phyloP scores from a whole-genome alignment of 2,329 filamentous ascomycete species.

The Trichoderma citrinoviride region DNA sequence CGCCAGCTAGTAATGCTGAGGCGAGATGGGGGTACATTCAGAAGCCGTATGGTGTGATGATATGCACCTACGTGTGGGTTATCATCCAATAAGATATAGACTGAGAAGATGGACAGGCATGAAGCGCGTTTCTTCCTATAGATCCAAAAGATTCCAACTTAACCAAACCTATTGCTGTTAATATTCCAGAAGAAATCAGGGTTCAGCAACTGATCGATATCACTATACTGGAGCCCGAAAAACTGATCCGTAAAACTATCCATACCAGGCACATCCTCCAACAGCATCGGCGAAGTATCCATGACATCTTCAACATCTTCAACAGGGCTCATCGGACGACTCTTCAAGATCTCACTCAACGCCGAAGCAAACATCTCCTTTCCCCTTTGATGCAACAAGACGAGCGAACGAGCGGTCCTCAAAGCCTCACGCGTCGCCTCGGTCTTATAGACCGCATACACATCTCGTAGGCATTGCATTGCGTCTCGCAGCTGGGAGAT shows the following conservation, averaged over 20 bases:
- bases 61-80: no score
- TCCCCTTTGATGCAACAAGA: not conserved
- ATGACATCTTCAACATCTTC: not conserved
- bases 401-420: not conserved
- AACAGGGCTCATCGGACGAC: not conserved
- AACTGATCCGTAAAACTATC: constrained; percentile 6
- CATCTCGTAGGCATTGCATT: not conserved
- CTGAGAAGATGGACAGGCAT: not conserved
- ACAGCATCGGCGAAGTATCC: not conserved
- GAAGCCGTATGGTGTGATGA: no score
- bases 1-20: no score
- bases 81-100: no score
- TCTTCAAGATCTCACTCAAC: constrained; percentile 1
- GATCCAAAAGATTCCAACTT: no score
- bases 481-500: constrained; percentile 3
- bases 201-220: constrained; percentile 7
- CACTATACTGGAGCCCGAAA: constrained; percentile 1
- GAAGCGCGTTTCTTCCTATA: no score
- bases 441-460: not conserved
- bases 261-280: not conserved
- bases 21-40: no score
- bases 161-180: not conserved
- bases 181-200: constrained; percentile 13
- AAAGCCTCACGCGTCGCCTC: not conserved
- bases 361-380: constrained; percentile 15